Evolutionary conservation across 805 yeast species (phyloP).

Genomic region (Yamadazyma kitorensis): DNA sequence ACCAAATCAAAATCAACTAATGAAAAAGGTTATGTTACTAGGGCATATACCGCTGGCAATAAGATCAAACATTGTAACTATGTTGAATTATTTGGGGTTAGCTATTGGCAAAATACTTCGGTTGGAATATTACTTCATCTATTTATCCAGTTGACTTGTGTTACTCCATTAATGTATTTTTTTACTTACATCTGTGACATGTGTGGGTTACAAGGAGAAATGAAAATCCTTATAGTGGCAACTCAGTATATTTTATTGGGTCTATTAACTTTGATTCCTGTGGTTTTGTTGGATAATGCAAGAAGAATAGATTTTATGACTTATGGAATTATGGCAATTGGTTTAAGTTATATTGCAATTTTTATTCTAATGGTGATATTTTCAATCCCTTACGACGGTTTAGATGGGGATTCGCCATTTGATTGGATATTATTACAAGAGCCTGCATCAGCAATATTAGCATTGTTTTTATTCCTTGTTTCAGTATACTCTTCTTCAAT

Average conservation of each 20-base stretch:
- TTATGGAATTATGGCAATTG: slow-evolving; percentile 40
- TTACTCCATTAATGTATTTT: slow-evolving; percentile 42
- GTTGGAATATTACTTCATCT: slow-evolving; percentile 39
- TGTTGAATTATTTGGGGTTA: slow-evolving; percentile 29
- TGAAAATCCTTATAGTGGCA: slow-evolving; percentile 31
- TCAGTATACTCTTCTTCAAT: slow-evolving; percentile 47
- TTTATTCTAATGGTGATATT: slow-evolving; percentile 32
- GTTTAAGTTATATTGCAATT: slow-evolving; percentile 31
- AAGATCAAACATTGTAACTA: slow-evolving; percentile 20
- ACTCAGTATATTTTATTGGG: slow-evolving; percentile 38
- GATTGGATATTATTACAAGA: slow-evolving; percentile 14
- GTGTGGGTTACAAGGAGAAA: slow-evolving; percentile 40
- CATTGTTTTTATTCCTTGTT: slow-evolving; percentile 43
- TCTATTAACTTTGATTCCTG: slow-evolving; percentile 43
- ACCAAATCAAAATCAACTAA: slow-evolving; percentile 1
- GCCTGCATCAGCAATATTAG: slow-evolving; percentile 43
- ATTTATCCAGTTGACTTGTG: slow-evolving; percentile 45
- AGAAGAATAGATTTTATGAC: slow-evolving; percentile 47
- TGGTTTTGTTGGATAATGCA: slow-evolving; percentile 39
- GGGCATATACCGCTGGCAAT: slow-evolving; percentile 20
- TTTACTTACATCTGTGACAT: slow-evolving; percentile 46
- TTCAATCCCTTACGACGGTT: slow-evolving; percentile 12
- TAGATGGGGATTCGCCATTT: slow-evolving; percentile 8
- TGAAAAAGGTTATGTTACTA: slow-evolving; percentile 22
- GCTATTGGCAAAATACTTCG: slow-evolving; percentile 31